Evolutionary conservation across 2,329 filamentous ascomycete genomes (phyloP).

Genomic region (Aspergillus viridinutans): DNA sequence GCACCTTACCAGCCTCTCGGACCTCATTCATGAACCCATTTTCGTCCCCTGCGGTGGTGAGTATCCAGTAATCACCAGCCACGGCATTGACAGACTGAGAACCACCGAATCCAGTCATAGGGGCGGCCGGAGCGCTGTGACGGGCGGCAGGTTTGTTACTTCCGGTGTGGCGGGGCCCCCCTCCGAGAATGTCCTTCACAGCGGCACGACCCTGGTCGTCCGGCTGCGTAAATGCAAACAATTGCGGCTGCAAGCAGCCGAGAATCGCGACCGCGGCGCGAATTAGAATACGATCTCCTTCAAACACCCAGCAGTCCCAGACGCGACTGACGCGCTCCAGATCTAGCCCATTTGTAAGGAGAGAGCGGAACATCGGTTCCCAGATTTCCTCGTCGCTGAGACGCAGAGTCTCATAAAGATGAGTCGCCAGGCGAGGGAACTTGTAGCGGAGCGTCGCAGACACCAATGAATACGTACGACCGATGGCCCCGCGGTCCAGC

Average conservation of each 20-base stretch:
- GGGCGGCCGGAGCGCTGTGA: constrained; percentile 30
- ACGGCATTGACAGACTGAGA: constrained; percentile 33
- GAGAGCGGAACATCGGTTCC: constrained; percentile 51
- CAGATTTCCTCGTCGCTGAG: constrained; percentile 45
- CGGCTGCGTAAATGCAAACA: constrained; percentile 35
- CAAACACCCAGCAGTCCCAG: constrained; percentile 60
- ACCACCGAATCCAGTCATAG: constrained; percentile 32
- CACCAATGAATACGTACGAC: constrained; percentile 53
- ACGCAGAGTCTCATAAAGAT: constrained; percentile 43
- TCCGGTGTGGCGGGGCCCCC: constrained; percentile 33
- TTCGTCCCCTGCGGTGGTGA: constrained; percentile 35
- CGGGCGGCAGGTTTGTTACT: constrained; percentile 31
- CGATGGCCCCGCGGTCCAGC: constrained; percentile 52
- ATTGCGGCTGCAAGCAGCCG: constrained; percentile 40
- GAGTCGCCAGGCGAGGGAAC: constrained; percentile 50
- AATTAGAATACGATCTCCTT: constrained; percentile 52
- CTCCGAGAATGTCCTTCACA: constrained; percentile 32
- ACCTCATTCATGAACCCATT: constrained; percentile 42
- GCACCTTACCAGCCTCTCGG: constrained; percentile 40
- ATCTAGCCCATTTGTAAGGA: constrained; percentile 50
- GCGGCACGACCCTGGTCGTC: constrained; percentile 35
- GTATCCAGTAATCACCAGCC: constrained; percentile 40
- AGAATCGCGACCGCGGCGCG: constrained; percentile 43
- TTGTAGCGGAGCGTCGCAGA: constrained; percentile 57
- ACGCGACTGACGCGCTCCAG: constrained; percentile 53